Base-by-base conservation (phyloP, 306 rosid species). In the Echinosophora koreensis region DNA sequence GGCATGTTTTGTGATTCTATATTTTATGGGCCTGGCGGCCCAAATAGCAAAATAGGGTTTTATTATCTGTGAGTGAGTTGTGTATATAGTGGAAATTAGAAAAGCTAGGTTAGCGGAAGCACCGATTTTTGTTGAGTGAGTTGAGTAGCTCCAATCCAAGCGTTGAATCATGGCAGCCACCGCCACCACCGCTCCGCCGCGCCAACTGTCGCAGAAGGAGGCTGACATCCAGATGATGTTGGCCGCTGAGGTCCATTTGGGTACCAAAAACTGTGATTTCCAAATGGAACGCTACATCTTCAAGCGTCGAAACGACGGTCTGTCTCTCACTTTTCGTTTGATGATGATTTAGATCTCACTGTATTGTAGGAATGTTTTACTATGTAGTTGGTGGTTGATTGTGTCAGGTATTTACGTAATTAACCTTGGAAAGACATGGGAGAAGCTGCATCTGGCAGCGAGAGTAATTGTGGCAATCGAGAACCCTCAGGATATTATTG, bases 261-360 rank as follows among this genome's bases (percentile, higher is more conserved):
- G 98, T 46, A 94, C 98, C 28, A 91, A 91, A 27, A 94, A 91
- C 69, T 90, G 94, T 9, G 88, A 94, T 44, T 92, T 85, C 11
- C 98, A 94, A 65, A 91, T 94, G 97, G 98, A 90, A 11, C 86
- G 98, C 2, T 94, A 91, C 73, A 93, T 86, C 27, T 94, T 91
- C 86, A 94, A 94, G 85, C 92, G 98, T 67, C 94, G 98, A 4
- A 89, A 85, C 3, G 98, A 94, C 5, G 98, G 98, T 94, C 27
- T 4, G 41, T 30, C 46, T n/a, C 1, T 8, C 28, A 17, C 13
- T 22, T 22, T 22, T 22, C 22, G 1, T 22, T 22, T 22, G 22
- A 22, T 22, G 22, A 22, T 22, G 22, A 22, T 22, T 22, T 22
- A 22, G 22, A 22, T 22, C 22, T 22, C 22, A 22, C n/a, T n/a